Percentiles rank a stretch among this genome's conserved stretches.
Evolutionary conservation across 805 yeast species (phyloP).

Genomic region (Jamesozyma lodderae): DNA sequence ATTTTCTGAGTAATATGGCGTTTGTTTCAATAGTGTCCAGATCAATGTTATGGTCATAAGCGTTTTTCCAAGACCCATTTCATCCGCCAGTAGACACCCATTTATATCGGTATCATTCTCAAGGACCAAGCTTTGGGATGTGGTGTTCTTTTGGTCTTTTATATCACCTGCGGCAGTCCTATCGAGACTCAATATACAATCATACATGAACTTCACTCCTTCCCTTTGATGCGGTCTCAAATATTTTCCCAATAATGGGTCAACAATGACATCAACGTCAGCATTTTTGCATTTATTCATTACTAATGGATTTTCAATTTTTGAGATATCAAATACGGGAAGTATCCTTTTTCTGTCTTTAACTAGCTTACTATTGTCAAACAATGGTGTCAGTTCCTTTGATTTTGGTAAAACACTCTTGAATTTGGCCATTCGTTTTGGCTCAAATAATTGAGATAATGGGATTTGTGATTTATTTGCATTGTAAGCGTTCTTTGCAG

Average conservation of each 20-base stretch:
- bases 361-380: not conserved
- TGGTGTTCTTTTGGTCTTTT: not conserved
- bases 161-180: slow-evolving; percentile 8
- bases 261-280: slow-evolving; percentile 45
- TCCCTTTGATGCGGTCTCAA: slow-evolving; percentile 82
- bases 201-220: slow-evolving; percentile 75
- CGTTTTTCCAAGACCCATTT: slow-evolving; percentile 94
- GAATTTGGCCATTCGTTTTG: slow-evolving; percentile 10
- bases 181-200: slow-evolving; percentile 67
- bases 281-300: slow-evolving; percentile 32
- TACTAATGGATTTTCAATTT: slow-evolving; percentile 33
- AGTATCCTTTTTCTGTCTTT: slow-evolving; percentile 3
- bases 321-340: slow-evolving; percentile 35
- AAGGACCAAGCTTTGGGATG: slow-evolving; percentile 11
- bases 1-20: slow-evolving; percentile 35
- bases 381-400: slow-evolving; percentile 6
- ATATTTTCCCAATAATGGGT: slow-evolving; percentile 42
- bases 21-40: slow-evolving; percentile 73
- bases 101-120: slow-evolving; percentile 24
- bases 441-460: slow-evolving; percentile 10
- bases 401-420: slow-evolving; percentile 11
- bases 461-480: slow-evolving; percentile 5
- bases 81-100: slow-evolving; percentile 90
- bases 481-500: not conserved
- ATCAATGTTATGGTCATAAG: slow-evolving; percentile 73